Percentiles rank a stretch among this genome's conserved stretches.
phyloP scores from a whole-genome alignment of 495 filamentous ascomycete genomes.

The Neurospora sp. region DNA sequence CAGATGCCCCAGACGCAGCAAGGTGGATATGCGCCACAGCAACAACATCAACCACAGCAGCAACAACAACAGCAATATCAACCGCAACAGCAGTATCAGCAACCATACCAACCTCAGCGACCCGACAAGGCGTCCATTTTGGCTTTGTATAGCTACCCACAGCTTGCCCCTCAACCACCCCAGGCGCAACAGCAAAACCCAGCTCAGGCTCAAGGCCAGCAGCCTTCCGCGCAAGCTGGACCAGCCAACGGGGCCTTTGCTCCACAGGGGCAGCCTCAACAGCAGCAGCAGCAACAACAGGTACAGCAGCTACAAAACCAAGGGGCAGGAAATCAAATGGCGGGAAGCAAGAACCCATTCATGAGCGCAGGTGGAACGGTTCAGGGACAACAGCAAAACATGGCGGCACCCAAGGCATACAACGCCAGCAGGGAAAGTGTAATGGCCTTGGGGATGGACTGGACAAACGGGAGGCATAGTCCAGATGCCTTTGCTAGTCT shows the following conservation, averaged over 20 bases:
- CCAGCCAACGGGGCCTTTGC: constrained; percentile 8
- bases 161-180: constrained; percentile 45
- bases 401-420: constrained; percentile 18
- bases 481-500: constrained; percentile 96
- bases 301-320: constrained; percentile 13
- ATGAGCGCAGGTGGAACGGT: constrained; percentile 10
- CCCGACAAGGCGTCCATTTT: constrained; percentile 77
- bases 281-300: constrained; percentile 10
- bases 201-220: constrained; percentile 3
- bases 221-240: constrained; percentile 11
- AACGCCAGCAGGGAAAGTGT: constrained; percentile 88
- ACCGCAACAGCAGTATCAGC: constrained; percentile 20
- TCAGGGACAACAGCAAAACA: constrained; percentile 5
- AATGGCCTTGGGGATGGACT: constrained; percentile 59
- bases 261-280: constrained; percentile 14
- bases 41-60: constrained; percentile 1
- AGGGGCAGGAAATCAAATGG: constrained; percentile 13
- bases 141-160: constrained; percentile 73
- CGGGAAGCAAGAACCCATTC: constrained; percentile 41
- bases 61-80: constrained; percentile 24
- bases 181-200: constrained; percentile 7
- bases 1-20: not conserved
- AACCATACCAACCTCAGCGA: constrained; percentile 24
- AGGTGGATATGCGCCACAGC: not conserved
- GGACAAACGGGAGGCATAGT: constrained; percentile 72